Base-by-base conservation (phyloP, 495 filamentous ascomycete species). In the Penicillium odoratum region DNA sequence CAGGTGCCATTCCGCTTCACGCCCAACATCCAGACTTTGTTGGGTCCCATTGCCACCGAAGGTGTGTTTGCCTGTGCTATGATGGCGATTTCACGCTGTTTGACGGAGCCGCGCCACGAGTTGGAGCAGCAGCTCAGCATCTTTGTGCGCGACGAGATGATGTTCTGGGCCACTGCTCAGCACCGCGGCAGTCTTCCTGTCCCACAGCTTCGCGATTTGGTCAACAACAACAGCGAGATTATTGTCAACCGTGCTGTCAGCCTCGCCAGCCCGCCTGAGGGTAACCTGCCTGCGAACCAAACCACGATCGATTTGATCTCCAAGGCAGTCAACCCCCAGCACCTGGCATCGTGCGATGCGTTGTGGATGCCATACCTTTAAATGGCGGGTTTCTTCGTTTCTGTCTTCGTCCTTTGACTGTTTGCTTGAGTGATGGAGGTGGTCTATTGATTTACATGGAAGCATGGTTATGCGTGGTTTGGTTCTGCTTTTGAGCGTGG, bases 281-380 rank as follows among this genome's bases (percentile, higher is more conserved):
- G 87, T 38, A 86, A 88, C 59, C 75, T 98, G 63, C 95, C 95
- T 33, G 94, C 92, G 42, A 96, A 94, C 68, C 95, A 99, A 78
- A 98, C 91, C 28, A 90, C 96, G 33, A 91, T 98, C 61, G 95
- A 99, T 76, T 70, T 92, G 63, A 88, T 99, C 55, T 86, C 86
- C 13, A 84, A 83, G 74, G 90, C 92, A 10, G 90, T 92, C 21
- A 93, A 96, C 71, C 93, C 93, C 18, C 83, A 87, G 78, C 87
- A 91, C 69, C 70, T 99, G 70, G 85, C 88, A 25, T 79, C 85
- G 65, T 88, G 86, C 56, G 95, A 99, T 80, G 85, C 93, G 60
- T 80, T 98, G 62, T 99, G 94, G 92, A 98, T 98, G 95, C 88
- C 89, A 11, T 99, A 96, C 78, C 74, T 98, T 58, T 98, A 82